Base-by-base conservation (phyloP, 228 moss, liverwort and hornwort genomes). In the Sphagnum fallax region DNA sequence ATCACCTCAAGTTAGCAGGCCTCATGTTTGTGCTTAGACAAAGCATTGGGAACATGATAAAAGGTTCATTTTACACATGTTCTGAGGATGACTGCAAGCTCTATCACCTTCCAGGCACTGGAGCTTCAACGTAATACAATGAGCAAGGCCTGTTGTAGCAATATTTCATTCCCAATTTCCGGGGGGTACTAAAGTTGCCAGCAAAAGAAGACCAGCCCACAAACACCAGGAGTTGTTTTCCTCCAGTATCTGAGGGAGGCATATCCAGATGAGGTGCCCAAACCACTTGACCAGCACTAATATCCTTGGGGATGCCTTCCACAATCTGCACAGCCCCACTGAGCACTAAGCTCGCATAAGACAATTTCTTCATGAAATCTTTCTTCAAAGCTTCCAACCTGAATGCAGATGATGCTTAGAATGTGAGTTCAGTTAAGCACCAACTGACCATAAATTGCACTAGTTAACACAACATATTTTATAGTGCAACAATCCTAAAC, bases 141-240 rank as follows among this genome's bases (percentile, higher is more conserved):
- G 90, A 75, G 73, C 98, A 98, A 55, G 94, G 94, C 78, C 98
- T 79, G 71, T 98, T 98, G 72, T 87, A 90, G 78, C 94, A 94
- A 70, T 94, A 83, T 66, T 98, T 98, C 92, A 98, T 98, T 18
- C 94, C 98, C 69, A 98, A 84, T 78, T 94, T 98, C 71, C 98
- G 82, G 59, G 98, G 84, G 12, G 94, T 92, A 67, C 78, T 81
- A 53, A 98, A 98, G 65, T 92, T 98, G 69, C 88, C 80, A 6
- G 98, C 80, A 65, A 80, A 83, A 52, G 94, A 86, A 18, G 98
- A 74, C 98, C 98, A 98, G 58, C 98, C 98, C 49, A 94, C 98
- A 78, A 87, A 98, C 8, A 98, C 89, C 69, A 98, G 66, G 8
- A 82, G 85, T 60, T 88, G 87, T 15, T 75, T 79, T 73, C 63